Percentiles rank a stretch among this genome's conserved stretches.
phyloP scores from a whole-genome alignment of 495 filamentous ascomycete species.

The Aspergillus olivimuriae region DNA sequence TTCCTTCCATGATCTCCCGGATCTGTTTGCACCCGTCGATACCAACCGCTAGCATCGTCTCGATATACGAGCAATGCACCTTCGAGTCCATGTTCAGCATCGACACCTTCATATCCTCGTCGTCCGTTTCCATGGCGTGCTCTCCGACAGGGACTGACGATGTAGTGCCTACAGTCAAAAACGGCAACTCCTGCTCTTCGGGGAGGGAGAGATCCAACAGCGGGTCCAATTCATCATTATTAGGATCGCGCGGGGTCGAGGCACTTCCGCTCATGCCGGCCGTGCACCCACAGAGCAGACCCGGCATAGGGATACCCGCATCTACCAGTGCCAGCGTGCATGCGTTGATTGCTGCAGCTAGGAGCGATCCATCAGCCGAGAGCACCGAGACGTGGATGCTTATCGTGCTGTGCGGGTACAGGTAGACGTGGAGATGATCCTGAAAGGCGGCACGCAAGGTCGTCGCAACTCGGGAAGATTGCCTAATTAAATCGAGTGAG shows the following conservation, averaged over 20 bases:
- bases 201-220: slow-evolving; percentile 78
- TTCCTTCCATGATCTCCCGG: slow-evolving; percentile 62
- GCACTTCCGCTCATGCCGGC: slow-evolving; percentile 67
- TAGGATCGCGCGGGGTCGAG: slow-evolving; percentile 44
- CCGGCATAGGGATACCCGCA: slow-evolving; percentile 89
- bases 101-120: slow-evolving; percentile 59
- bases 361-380: slow-evolving; percentile 82
- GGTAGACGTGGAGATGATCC: slow-evolving; percentile 68
- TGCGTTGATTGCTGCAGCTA: slow-evolving; percentile 87
- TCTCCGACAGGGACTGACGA: slow-evolving; percentile 43
- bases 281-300: slow-evolving; percentile 84
- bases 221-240: slow-evolving; percentile 70
- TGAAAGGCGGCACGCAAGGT: slow-evolving; percentile 70
- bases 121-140: slow-evolving; percentile 32
- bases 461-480: slow-evolving; percentile 71
- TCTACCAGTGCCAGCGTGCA: slow-evolving; percentile 88
- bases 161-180: slow-evolving; percentile 76
- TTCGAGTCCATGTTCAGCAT: slow-evolving; percentile 79
- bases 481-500: slow-evolving; percentile 47
- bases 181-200: slow-evolving; percentile 88
- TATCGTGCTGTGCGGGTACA: slow-evolving; percentile 87
- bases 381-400: slow-evolving; percentile 77
- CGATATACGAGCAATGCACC: slow-evolving; percentile 67
- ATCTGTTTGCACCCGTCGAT: slow-evolving; percentile 89
- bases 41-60: slow-evolving; percentile 86